Base-by-base conservation (phyloP, 148 eudicot genomes). In the Oxyria digyna region DNA sequence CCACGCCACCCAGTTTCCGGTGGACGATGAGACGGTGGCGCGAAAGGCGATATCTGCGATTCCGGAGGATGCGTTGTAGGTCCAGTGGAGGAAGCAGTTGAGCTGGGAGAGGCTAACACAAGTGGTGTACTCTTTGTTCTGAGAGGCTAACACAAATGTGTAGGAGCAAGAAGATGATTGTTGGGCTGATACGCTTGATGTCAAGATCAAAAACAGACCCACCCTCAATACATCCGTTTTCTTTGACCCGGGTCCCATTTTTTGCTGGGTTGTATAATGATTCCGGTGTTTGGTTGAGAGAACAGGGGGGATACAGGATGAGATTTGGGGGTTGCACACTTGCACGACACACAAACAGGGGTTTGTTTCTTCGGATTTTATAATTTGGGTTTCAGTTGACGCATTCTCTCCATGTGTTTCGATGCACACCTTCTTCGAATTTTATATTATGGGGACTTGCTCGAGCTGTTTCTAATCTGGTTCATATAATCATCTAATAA, bases 1-100 rank as follows among this genome's bases (percentile, higher is more conserved):
- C 97, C 97, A 95, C 0, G 87, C 93, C 3, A 91, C 84, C 99
- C 99, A 95, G 8, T 65, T 69, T 27, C 87, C 69, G 65, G 65
- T 4, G n/a, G n/a, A n/a, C 3, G 65, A 15, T 0, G 81, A 13
- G 26, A 81, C 23, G 41, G 35, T 59, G 69, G 63, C 68, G 0
- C 75, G 59, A 71, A 67, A 78, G 21, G 81, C 81, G 29, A 78
- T 42, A 11, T 64, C 68, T 38, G 76, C 67, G 10, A 70, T 78
- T 50, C 54, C 33, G 35, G 78, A 33, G 23, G 78, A 40, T 6
- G 75, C 59, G 70, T 27, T 21, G 73, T 74, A 68, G 21, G 69
- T 74, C 78, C 78, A 78, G 67, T 78, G 75, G 70, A 78, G 73
- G 45, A 26, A 74, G 41, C 75, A 71, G 37, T 67, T 23, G 23